phyloP scores from a whole-genome alignment of 148 eudicot species.

The Simmondsia chinensis region DNA sequence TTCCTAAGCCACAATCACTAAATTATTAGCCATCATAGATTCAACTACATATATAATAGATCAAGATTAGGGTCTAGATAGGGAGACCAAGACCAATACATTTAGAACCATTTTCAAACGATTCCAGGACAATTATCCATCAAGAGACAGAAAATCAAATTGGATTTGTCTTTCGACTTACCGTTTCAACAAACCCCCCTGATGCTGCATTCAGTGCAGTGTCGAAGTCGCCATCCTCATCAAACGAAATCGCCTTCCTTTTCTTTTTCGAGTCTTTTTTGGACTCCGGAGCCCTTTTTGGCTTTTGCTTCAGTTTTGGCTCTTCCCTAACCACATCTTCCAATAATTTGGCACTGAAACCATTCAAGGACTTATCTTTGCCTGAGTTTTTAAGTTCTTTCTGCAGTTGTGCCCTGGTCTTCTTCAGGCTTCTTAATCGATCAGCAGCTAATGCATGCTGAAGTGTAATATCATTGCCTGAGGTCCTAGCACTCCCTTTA shows the following conservation, averaged over 20 bases:
- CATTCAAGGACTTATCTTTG: slow-evolving; percentile 26
- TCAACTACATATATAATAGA: slow-evolving; percentile 1
- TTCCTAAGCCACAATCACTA: slow-evolving; percentile 50
- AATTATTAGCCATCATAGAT: slow-evolving; percentile 9
- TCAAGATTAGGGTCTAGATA: too few relatives aligned
- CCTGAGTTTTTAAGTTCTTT: slow-evolving; percentile 39
- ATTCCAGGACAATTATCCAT: too few relatives aligned
- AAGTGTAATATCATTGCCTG: slow-evolving; percentile 38
- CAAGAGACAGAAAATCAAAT: slow-evolving; percentile 3
- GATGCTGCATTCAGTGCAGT: slow-evolving; percentile 84
- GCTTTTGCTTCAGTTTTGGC: slow-evolving; percentile 31
- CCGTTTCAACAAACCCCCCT: slow-evolving; percentile 93
- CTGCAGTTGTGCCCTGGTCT: slow-evolving; percentile 64
- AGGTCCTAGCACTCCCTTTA: slow-evolving; percentile 19
- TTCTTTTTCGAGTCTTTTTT: slow-evolving; percentile 42
- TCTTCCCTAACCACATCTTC: slow-evolving; percentile 63
- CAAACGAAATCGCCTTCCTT: slow-evolving; percentile 47
- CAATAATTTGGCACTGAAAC: slow-evolving; percentile 38
- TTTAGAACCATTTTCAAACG: not conserved
- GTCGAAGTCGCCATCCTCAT: slow-evolving; percentile 81
- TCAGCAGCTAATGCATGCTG: slow-evolving; percentile 91
- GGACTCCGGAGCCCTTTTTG: slow-evolving; percentile 36
- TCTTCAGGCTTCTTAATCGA: slow-evolving; percentile 64
- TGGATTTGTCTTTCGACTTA: slow-evolving; percentile 26
- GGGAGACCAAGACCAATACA: not conserved